Evolutionary conservation across 768 basidiomycete genomes (phyloP), one percentile per base, ranked within the genome.

Genomic region (Rhizopogon sp.): DNA sequence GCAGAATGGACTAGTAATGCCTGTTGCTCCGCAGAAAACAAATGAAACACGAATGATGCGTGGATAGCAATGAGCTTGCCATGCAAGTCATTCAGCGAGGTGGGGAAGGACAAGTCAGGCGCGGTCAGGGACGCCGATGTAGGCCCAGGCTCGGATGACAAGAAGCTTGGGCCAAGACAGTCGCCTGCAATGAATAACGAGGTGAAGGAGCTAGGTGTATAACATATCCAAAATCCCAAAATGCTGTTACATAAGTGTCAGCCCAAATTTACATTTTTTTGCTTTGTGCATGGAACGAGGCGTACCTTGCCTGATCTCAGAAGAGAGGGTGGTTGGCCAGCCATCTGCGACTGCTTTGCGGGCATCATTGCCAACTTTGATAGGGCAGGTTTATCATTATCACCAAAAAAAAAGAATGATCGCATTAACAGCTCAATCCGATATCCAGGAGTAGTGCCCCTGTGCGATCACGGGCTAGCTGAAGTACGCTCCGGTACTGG

Each of bases 161-260:
- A 72, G 50, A 79, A 70, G 2, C 58, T 55, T 6, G 75, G 66
- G 56, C 83, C 74, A 45, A 87, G 77, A 0, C 67, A 72, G 56
- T 88, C 76, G 1, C 85, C 86, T 10, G 73, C 66, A 14, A 87
- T 52, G 62, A 88, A 87, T 0, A 70, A 64, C 0, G 74, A 80
- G 1, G 82, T 79, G 65, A 82, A 86, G 0, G 76, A 72, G 39
- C 76, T 68, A 0, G 78, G 75, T 0, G 72, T 80, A 3, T n/a
- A n/a, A n/a, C 71, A 57, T 87, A 83, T 1, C 85, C 85, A 3
- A 78, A 71, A 4, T 80, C 73, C 84, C 84, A 87, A 57, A 82
- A 82, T 9, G 69, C 84, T 85, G 53, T 14, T 31, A 45, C 28
- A 14, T n/a, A n/a, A 35, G 41, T 11, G 9, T 55, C 22, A 47